Evolutionary conservation across 805 yeast species (phyloP), one percentile per base, ranked within the genome.

Genomic region (Yarrowia alimentaria): DNA sequence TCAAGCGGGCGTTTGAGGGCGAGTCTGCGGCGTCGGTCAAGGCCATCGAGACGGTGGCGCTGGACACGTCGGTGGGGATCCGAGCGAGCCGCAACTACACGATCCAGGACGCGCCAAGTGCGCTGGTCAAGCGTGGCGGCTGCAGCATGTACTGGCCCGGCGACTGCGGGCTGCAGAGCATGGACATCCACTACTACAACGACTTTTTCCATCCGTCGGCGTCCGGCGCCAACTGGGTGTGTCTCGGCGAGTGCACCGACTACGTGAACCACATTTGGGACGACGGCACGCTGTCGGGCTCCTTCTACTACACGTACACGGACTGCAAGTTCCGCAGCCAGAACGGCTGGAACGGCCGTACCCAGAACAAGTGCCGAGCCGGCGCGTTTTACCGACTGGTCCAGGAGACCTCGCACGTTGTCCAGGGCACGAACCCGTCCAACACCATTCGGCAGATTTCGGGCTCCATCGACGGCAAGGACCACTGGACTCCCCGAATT

Each of bases 231-330:
- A 28, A 82, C 77, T 22, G 96, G 95, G 26, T 74, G 70, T 5
- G 72, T 68, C 34, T 71, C 62, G 6, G 80, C 88, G 12, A 58
- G 53, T 47, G 70, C 74, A 9, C 80, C 77, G 48, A 88, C 75
- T 20, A 77, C 66, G 13, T 85, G 93, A 30, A 37, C 10, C 43
- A 37, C 30, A 37, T 37, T 21, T 37, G 43, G 43, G 43, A 29
- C 17, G 83, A 12, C 82, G 91, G 90, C 85, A 86, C 64, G 58
- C 85, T 60, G 85, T 84, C 7, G 72, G 85, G 53, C 79, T 84
- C 75, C 70, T 83, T 63, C 69, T 83, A 54, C 75, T 77, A 18
- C 71, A 73, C 56, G 60, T 66, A 37, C 30, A 37, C 24, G 17
- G 43, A 37, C 30, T 37, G 43, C 30, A 37, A 37, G 9, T 37